phyloP scores from a whole-genome alignment of 192 early-diverging fungal species.

The Physocladia obscura region DNA sequence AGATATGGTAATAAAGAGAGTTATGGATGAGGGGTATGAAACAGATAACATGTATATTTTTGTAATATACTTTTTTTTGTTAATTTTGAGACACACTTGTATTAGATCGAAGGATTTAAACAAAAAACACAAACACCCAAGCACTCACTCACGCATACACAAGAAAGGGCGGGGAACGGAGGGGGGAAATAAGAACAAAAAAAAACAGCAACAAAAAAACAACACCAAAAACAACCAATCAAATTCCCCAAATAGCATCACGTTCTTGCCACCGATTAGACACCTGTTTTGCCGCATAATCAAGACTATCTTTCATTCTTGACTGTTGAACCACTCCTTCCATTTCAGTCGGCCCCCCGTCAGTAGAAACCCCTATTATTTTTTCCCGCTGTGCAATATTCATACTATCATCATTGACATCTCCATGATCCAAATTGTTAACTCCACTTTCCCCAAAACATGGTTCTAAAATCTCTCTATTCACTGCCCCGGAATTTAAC shows the following conservation, averaged over 20 bases:
- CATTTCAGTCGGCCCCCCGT: background rate
- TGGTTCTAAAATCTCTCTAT: background rate
- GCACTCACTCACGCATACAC: too few species aligned
- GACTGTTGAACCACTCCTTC: background rate
- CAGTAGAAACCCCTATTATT: background rate
- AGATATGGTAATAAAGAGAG: too few species aligned
- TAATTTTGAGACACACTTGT: too few species aligned
- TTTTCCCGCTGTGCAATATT: background rate
- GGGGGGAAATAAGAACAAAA: too few species aligned
- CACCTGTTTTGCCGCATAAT: conserved; percentile 2
- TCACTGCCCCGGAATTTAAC: background rate
- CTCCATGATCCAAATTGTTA: background rate
- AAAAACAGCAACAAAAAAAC: too few species aligned
- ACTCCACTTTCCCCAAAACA: background rate
- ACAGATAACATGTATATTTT: too few species aligned
- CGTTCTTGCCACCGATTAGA: conserved; percentile 19
- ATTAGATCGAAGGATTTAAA: too few species aligned
- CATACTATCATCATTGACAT: background rate
- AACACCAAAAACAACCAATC: background rate
- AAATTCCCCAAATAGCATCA: conserved; percentile 25
- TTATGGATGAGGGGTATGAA: too few species aligned
- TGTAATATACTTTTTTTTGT: too few species aligned
- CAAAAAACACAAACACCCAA: too few species aligned
- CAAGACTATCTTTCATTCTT: background rate
- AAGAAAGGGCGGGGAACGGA: too few species aligned